Evolutionary conservation across 441 rosid species (phyloP).

Genomic region (Syzygium malaccense): DNA sequence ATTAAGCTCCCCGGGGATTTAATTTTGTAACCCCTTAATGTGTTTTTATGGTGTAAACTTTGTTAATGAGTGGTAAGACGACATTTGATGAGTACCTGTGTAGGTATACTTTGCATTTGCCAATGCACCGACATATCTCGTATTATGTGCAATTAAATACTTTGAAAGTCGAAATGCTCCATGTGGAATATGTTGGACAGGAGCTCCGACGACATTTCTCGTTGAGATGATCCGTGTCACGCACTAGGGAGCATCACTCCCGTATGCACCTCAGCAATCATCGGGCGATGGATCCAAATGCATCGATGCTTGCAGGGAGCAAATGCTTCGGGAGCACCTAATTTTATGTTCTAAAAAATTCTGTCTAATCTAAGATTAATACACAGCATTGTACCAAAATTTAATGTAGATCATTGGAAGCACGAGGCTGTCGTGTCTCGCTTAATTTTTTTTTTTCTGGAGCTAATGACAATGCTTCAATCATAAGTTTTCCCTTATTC

Average conservation of each 20-base stretch:
- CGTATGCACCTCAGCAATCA: background rate
- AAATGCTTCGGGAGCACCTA: background rate
- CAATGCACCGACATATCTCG: rapidly evolving
- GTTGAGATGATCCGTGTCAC: background rate
- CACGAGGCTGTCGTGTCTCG: background rate
- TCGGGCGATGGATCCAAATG: background rate
- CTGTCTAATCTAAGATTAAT: background rate
- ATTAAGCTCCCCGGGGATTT: background rate
- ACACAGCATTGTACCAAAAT: background rate
- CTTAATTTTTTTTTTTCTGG: background rate
- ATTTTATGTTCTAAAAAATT: background rate
- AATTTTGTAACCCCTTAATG: background rate
- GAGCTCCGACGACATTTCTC: background rate
- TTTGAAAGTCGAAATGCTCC: background rate
- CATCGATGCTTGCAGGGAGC: background rate
- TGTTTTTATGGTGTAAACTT: background rate
- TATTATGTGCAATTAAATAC: background rate
- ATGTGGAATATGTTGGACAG: background rate
- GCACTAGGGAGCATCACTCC: background rate
- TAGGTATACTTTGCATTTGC: background rate
- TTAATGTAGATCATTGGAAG: background rate
- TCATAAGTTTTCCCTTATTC: background rate
- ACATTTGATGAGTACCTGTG: background rate
- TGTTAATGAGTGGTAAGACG: background rate
- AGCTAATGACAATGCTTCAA: background rate